These are phyloP conservation scores for Fusarium brevicatenulatum DNA, from an alignment of 2,329 filamentous ascomycete species.

Conservation along the genomic window DNA sequence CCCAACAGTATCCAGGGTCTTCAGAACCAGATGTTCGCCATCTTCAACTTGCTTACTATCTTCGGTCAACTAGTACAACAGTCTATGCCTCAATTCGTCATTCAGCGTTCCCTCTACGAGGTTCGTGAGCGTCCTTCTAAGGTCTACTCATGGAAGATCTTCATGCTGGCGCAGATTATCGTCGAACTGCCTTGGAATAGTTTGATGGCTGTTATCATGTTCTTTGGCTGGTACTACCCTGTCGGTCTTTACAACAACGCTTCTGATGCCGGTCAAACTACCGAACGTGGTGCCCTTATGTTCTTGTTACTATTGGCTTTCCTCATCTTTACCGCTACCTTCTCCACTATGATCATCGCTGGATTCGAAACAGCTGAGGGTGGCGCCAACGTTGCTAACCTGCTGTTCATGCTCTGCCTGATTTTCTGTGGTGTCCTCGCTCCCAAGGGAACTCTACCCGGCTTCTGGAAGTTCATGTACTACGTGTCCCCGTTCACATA, in stretches of 20 bases:
- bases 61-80: constrained; percentile 84
- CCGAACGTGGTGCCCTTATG: constrained; percentile 79
- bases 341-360: constrained; percentile 79
- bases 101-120: constrained; percentile 84
- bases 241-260: constrained; percentile 81
- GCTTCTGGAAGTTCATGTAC: constrained; percentile 64
- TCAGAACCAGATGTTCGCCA: constrained; percentile 86
- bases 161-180: constrained; percentile 83
- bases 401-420: constrained; percentile 71
- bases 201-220: constrained; percentile 80
- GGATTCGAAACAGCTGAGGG: constrained; percentile 73
- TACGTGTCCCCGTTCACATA: constrained; percentile 86
- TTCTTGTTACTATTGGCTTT: constrained; percentile 81
- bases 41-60: constrained; percentile 85
- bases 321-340: constrained; percentile 83
- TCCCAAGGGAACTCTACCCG: constrained; percentile 62
- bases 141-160: constrained; percentile 86
- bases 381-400: constrained; percentile 72
- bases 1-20: constrained; percentile 79
- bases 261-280: constrained; percentile 65
- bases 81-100: constrained; percentile 87
- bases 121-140: constrained; percentile 86
- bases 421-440: constrained; percentile 47
- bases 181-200: constrained; percentile 89
- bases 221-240: constrained; percentile 86